Conservation (phyloP, 1,139 yeast species). For the Scheffersomyces cryptocercus region DNA sequence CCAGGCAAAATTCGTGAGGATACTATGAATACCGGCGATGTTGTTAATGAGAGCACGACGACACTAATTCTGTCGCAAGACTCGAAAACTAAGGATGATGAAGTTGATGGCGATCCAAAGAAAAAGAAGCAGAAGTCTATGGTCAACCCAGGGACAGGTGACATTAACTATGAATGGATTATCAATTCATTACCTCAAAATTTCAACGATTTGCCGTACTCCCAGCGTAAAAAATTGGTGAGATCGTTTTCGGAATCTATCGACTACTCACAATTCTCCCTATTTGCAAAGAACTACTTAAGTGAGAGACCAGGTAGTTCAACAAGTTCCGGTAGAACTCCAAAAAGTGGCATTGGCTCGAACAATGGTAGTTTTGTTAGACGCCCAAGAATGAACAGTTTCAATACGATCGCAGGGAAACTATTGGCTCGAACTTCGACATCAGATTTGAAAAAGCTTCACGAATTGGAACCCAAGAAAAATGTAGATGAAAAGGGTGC, state of each 20-base stretch:
- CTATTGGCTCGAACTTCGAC: constrained; percentile 41
- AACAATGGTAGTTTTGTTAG: constrained; percentile 29
- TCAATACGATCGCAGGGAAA: constrained; percentile 46
- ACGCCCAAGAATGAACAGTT: constrained; percentile 32
- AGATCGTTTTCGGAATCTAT: constrained; percentile 56
- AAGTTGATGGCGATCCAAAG: constrained; percentile 11
- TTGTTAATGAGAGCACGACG: constrained; percentile 5
- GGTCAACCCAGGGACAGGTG: constrained; percentile 29
- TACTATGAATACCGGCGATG: no score
- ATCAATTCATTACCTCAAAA: constrained; percentile 55
- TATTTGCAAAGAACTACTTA: constrained; percentile 39
- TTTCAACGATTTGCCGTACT: constrained; percentile 65
- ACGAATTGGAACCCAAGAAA: constrained; percentile 24
- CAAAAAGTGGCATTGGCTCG: constrained; percentile 21
- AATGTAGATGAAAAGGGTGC: constrained; percentile 65
- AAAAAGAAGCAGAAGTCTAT: constrained; percentile 23
- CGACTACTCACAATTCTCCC: constrained; percentile 50
- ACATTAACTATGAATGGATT: constrained; percentile 37
- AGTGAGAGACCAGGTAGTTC: constrained; percentile 15
- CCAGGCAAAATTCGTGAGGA: neutral
- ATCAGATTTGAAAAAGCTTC: constrained; percentile 34
- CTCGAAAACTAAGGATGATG: neutral
- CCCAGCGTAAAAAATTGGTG: constrained; percentile 62
- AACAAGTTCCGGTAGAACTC: constrained; percentile 20
- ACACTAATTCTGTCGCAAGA: constrained; percentile 9